Evolutionary conservation across 2,329 filamentous ascomycete genomes (phyloP), one percentile per base, ranked within the genome.

Genomic region (Rugonectria rugulosa): DNA sequence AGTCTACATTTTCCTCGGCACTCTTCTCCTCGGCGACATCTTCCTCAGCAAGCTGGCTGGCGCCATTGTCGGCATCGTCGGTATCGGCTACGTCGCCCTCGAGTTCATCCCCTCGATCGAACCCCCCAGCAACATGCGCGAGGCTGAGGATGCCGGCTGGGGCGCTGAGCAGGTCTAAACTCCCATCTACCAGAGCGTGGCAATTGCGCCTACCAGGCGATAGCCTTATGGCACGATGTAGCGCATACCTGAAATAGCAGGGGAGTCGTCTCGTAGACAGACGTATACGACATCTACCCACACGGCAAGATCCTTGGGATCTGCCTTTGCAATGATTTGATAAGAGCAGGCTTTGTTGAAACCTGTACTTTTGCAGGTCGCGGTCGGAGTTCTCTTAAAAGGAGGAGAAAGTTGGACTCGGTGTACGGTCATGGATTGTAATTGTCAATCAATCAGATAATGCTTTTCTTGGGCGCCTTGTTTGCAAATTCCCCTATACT

Each of bases 1-100:
- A 97, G 93, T 99, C 81, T 99, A 99, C 84, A 85, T 98, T 77
- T 98, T 99, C 77, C 82, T 97, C 69, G 95, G 94, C 64, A 90
- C 86, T 65, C 89, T 98, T 67, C 84, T 97, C 54, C 84, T 97
- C 53, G 87, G 91, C 66, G 76, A 82, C 62, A 71, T 80, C 60
- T 79, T 86, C 70, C 80, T 90, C 67, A 88, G 87, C 71, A 87
- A 88, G 71, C 86, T 96, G 53, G 86, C 91, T 20, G 95, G 92
- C 64, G 83, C 86, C 46, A 81, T 96, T 65, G 82, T 98, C 64
- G 92, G 88, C 46, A 67, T 95, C 47, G 79, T 91, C 61, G 95
- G 95, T 66, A 71, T 97, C 58, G 89, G 73, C 59, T 99, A 98
- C 78, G 77, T 84, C 63, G 87, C 77, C 42, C 83, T 92, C 70